A percentile compares a stretch with the other conserved stretches of the same genome.
phyloP scores from a whole-genome alignment of 768 basidiomycete species.

The Lanmaoa pseudosensibilis region DNA sequence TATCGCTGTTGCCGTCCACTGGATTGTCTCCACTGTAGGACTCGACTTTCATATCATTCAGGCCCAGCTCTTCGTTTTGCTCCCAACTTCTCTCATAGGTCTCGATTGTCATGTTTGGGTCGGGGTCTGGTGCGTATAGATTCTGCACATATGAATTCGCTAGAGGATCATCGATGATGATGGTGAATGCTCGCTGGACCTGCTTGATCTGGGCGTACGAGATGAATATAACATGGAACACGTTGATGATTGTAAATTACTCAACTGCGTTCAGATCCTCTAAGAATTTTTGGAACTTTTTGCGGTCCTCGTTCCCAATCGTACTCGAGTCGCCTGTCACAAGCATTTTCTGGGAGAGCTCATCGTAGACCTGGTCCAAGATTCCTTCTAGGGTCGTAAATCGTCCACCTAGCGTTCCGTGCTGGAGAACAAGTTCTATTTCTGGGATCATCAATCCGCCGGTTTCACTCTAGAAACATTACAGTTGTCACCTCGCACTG shows the following conservation, averaged over 20 bases:
- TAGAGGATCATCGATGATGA: constrained; percentile 94
- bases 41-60: constrained; percentile 89
- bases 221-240: neutral
- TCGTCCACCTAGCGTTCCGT: constrained; percentile 93
- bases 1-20: neutral
- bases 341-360: constrained; percentile 86
- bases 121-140: constrained; percentile 94
- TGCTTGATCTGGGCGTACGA: constrained; percentile 59
- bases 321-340: constrained; percentile 63
- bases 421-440: constrained; percentile 87
- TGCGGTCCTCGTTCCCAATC: constrained; percentile 44
- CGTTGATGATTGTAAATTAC: neutral
- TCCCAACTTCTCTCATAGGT: constrained; percentile 81
- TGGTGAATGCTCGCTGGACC: constrained; percentile 78
- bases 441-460: constrained; percentile 90
- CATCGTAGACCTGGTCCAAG: constrained; percentile 91
- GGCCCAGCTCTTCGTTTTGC: constrained; percentile 92
- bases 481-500: neutral
- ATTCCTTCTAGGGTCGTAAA: constrained; percentile 98
- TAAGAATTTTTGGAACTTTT: constrained; percentile 76
- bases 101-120: constrained; percentile 88
- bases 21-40: constrained; percentile 20
- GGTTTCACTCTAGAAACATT: constrained; percentile 76
- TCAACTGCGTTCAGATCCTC: constrained; percentile 69
- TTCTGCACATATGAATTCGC: constrained; percentile 96